Evolutionary conservation across 768 basidiomycete species (phyloP).

Genomic region (Cantharellus cinnabarinus): DNA sequence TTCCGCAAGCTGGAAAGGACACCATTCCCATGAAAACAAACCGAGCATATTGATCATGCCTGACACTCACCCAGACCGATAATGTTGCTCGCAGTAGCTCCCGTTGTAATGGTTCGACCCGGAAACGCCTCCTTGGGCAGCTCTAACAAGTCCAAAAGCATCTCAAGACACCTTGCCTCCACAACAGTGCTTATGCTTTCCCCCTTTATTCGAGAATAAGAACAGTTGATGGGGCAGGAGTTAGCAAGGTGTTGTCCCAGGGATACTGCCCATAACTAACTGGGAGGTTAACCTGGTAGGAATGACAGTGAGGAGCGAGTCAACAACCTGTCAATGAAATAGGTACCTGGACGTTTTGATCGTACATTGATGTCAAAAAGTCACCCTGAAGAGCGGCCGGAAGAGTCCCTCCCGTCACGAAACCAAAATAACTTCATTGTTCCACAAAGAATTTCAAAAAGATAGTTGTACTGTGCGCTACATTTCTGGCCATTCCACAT

Average conservation of each 20-base stretch:
- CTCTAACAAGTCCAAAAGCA: slow-evolving; percentile 15
- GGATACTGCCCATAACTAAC: slow-evolving; percentile 4
- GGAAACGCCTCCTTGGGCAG: slow-evolving; percentile 13
- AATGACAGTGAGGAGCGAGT: not conserved
- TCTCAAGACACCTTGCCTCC: slow-evolving; percentile 15
- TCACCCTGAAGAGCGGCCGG: slow-evolving; percentile 21
- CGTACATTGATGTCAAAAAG: slow-evolving; percentile 17
- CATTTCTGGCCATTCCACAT: not conserved
- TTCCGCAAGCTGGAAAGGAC: slow-evolving; percentile 16
- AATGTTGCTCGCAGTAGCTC: slow-evolving; percentile 24
- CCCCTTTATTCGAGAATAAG: not conserved
- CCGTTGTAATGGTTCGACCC: slow-evolving; percentile 22
- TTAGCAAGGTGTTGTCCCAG: not conserved
- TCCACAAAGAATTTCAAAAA: slow-evolving; percentile 1
- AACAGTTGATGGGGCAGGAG: not conserved
- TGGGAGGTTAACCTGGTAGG: slow-evolving; percentile 9
- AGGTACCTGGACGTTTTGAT: slow-evolving; percentile 19
- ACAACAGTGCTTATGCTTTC: slow-evolving; percentile 14
- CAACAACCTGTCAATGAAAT: not conserved
- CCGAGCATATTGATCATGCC: not conserved
- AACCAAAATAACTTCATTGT: slow-evolving; percentile 13
- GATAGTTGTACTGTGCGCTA: slow-evolving; percentile 7
- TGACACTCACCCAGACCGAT: slow-evolving; percentile 19
- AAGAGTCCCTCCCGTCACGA: slow-evolving; percentile 18
- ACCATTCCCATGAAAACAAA: slow-evolving; percentile 1